Evolutionary conservation across 129 eudicot genomes (phyloP).

Genomic region (Erigeron canadensis): DNA sequence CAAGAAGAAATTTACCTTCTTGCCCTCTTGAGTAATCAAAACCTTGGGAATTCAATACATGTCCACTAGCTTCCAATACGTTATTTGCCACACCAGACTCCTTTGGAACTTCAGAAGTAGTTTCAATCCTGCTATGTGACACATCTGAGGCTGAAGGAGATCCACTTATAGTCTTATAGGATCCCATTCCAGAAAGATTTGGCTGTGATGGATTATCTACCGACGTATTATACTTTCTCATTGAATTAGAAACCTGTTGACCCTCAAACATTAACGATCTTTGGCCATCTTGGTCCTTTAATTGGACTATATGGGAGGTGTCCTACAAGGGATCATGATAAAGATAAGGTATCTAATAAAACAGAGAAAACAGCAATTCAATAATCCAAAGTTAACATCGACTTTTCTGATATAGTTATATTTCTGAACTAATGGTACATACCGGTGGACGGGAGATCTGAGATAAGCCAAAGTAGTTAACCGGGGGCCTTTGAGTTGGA

Average conservation of each 20-base stretch:
- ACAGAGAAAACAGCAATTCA: not conserved
- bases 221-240: conserved; percentile 39
- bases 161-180: conserved; percentile 28
- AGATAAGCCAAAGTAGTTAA: conserved; percentile 38
- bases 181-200: conserved; percentile 33
- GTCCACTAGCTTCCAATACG: conserved; percentile 25
- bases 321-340: conserved; percentile 35
- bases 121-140: conserved; percentile 34
- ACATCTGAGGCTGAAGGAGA: conserved; percentile 43
- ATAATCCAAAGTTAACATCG: not conserved
- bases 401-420: not conserved
- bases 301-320: conserved; percentile 21
- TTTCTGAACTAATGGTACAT: conserved; percentile 14
- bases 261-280: conserved; percentile 30
- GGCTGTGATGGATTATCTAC: conserved; percentile 39
- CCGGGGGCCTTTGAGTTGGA: conserved; percentile 35
- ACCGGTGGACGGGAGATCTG: conserved; percentile 42
- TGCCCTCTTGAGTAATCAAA: conserved; percentile 29
- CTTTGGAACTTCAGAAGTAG: conserved; percentile 37
- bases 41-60: conserved; percentile 38
- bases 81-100: conserved; percentile 27
- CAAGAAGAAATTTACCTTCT: conserved; percentile 26
- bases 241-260: conserved; percentile 33
- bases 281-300: conserved; percentile 34
- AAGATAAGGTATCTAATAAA: conserved; percentile 21